Base-by-base conservation (phyloP, 805 yeast species). In the Ogataea methanolica region DNA sequence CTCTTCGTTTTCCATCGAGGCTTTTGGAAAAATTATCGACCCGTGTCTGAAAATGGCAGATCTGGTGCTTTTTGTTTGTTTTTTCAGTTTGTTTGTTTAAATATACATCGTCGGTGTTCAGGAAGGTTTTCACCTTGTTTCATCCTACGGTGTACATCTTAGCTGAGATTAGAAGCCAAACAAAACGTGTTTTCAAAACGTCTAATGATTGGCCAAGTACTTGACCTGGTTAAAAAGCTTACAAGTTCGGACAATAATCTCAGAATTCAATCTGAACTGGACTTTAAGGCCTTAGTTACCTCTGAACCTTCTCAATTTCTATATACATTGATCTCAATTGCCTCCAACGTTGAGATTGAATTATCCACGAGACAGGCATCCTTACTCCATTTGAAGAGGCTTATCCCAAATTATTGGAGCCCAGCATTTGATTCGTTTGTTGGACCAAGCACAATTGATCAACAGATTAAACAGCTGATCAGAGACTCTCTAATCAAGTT, bases 321-420 rank as follows among this genome's bases (percentile, higher is more conserved):
- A 8, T 60, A 56, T 21, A 60, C 66, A 1, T 68, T 86, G 34
- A 67, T 76, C 16, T 59, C 66, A 39, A 60, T 78, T 21, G 77
- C 83, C 0, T 23, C 63, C 1, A 56, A 69, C 44, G 42, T 53
- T 1, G 26, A 53, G 3, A 23, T 58, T 1, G 63, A 70, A 0
- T 43, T 73, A 2, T 63, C 74, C 5, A 48, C 73, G 0, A 70
- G 85, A 55, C 96, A 85, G 62, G 72, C 85, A 39, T 76, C 85
- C 15, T 63, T 90, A 36, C 67, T 88, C 33, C 82, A 85, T 51
- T 62, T 88, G 54, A 84, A 86, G 58, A 72, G 85, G 45, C 62
- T 84, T 16, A 84, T 88, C 1, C 85, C 90, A 0, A 68, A 73
- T 55, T 80, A 77, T 57, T 91, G 98, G 98, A 80, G 90, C 15